These are phyloP conservation scores for Pseudonitzschia delicatissima DNA, from an alignment of 108 stramenopile genomes.

Conservation along the genomic window DNA sequence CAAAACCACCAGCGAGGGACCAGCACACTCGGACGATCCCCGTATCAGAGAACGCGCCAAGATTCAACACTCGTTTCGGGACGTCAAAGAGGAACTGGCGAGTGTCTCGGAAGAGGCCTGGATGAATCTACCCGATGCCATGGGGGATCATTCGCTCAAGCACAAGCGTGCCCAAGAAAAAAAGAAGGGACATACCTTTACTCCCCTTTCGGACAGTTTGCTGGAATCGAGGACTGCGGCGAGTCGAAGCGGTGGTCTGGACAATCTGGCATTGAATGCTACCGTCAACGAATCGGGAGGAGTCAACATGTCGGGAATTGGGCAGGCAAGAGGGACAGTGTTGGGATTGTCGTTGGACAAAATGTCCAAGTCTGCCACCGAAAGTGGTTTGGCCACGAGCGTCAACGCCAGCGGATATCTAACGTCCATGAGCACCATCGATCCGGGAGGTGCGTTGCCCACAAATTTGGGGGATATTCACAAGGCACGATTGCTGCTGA, in stretches of 20 bases:
- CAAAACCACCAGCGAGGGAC: conserved; percentile 3
- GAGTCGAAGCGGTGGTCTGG: conserved; percentile 1
- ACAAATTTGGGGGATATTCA: conserved; percentile 90
- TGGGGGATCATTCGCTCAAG: conserved; percentile 88
- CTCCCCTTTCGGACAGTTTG: conserved; percentile 88
- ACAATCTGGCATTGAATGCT: conserved; percentile 35
- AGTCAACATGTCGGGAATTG: conserved; percentile 68
- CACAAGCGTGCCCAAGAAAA: conserved; percentile 76
- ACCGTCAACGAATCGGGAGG: conserved; percentile 4
- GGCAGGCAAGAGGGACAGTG: conserved; percentile 88
- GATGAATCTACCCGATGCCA: conserved; percentile 93
- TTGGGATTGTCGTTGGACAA: conserved; percentile 90
- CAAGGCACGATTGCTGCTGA: conserved; percentile 93
- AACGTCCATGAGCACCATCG: conserved; percentile 77
- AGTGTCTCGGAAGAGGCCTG: conserved; percentile 90
- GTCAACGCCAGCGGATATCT: conserved; percentile 93
- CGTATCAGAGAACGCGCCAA: conserved; percentile 32
- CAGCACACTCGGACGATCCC: conserved; percentile 20
- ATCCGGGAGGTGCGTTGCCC: conserved; percentile 42
- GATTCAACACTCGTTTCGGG: conserved; percentile 94
- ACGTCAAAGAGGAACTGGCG: conserved; percentile 89
- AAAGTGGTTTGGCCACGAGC: conserved; percentile 78
- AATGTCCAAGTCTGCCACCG: conserved; percentile 80
- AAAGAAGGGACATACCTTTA: conserved; percentile 80
- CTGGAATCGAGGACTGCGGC: conserved; percentile 50